phyloP scores from a whole-genome alignment of 1,284 basidiomycete species.

The Leccinum ponderosum region DNA sequence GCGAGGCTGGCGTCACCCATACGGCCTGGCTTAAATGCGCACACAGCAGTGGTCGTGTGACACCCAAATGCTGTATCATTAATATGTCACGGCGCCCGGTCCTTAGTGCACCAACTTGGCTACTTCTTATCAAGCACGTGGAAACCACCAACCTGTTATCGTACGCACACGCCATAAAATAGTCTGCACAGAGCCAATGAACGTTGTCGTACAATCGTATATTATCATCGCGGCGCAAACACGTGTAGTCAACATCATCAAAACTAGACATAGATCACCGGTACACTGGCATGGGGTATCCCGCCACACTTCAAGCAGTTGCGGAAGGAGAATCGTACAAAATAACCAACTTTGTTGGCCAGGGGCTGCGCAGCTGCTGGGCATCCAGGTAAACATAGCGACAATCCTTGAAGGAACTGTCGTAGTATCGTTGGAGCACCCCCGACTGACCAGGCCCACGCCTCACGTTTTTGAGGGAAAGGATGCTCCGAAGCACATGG shows the following conservation, averaged over 20 bases:
- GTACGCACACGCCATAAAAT: not conserved
- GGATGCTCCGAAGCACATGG: conserved; percentile 49
- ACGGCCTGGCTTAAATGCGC: not conserved
- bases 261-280: not conserved
- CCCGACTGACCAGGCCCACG: conserved; percentile 58
- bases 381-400: conserved; percentile 47
- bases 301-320: conserved; percentile 13
- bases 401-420: conserved; percentile 33
- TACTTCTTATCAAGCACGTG: not conserved
- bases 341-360: conserved; percentile 53
- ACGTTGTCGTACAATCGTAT: not conserved
- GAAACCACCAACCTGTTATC: not conserved
- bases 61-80: not conserved
- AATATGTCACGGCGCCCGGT: conserved; percentile 1
- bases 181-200: not conserved
- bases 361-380: conserved; percentile 45
- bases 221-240: not conserved
- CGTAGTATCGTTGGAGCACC: conserved; percentile 45
- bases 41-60: not conserved
- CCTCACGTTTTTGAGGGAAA: conserved; percentile 47
- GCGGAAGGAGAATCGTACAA: conserved; percentile 35
- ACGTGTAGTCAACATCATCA: conserved; percentile 10
- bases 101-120: not conserved
- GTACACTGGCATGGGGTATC: not conserved
- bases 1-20: conserved; percentile 10